phyloP scores from a whole-genome alignment of 192 early-diverging fungal species.

The Entomortierella lignicola region DNA sequence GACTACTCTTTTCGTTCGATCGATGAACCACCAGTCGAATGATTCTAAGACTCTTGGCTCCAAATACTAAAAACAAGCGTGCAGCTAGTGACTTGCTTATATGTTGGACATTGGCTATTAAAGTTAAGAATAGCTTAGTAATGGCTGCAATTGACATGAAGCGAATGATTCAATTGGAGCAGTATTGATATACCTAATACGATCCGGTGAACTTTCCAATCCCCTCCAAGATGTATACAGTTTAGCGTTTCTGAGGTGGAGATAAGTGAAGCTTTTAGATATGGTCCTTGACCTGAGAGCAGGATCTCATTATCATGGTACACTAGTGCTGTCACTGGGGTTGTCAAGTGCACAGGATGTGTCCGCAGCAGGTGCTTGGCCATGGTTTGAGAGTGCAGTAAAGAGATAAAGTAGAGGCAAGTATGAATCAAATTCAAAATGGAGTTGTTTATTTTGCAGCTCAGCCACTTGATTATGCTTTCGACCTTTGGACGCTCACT shows the following conservation, averaged over 20 bases:
- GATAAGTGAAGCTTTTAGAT: slow-evolving; percentile 61
- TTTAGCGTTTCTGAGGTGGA: slow-evolving; percentile 52
- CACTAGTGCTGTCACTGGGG: slow-evolving; percentile 60
- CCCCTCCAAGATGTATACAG: slow-evolving; percentile 49
- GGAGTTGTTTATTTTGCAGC: not conserved
- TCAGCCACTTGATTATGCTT: no score
- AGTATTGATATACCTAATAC: slow-evolving; percentile 56
- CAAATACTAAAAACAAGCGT: slow-evolving; percentile 51
- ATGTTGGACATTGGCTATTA: slow-evolving; percentile 42
- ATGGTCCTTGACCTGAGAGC: slow-evolving; percentile 67
- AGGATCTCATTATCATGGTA: slow-evolving; percentile 62
- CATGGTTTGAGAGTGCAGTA: slow-evolving; percentile 5
- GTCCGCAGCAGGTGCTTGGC: slow-evolving; percentile 9
- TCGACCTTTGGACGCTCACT: no score
- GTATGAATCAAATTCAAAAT: not conserved
- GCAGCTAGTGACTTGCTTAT: slow-evolving; percentile 14
- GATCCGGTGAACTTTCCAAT: slow-evolving; percentile 64
- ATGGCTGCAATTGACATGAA: no score
- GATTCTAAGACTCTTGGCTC: slow-evolving; percentile 51
- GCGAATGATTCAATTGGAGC: no score
- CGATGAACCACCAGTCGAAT: slow-evolving; percentile 21
- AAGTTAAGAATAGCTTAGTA: no score
- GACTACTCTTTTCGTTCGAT: not conserved
- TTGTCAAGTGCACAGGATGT: slow-evolving; percentile 40
- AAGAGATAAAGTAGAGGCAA: no score